These are phyloP conservation scores for Citrus mangshanensis DNA, from an alignment of 345 rosid species.

Conservation along the genomic window DNA sequence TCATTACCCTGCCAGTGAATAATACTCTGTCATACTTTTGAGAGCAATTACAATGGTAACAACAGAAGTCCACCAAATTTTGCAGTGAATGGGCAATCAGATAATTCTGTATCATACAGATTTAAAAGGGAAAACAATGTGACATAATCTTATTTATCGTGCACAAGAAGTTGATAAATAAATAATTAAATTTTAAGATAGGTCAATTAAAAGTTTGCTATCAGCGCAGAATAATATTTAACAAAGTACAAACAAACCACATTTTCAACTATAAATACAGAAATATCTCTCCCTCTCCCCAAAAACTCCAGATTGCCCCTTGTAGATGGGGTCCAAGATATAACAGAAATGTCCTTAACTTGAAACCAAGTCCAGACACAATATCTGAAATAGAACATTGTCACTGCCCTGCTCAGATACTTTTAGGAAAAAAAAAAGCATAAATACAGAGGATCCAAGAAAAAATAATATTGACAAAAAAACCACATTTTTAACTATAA, in stretches of 20 bases:
- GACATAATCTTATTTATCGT: background rate
- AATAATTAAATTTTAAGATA: background rate
- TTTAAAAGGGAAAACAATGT: background rate
- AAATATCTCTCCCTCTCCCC: background rate
- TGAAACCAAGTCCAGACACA: background rate
- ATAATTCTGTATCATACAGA: background rate
- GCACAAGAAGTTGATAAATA: background rate
- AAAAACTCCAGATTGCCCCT: background rate
- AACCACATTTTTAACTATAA: background rate
- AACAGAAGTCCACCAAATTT: background rate
- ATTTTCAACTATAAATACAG: background rate
- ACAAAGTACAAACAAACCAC: background rate
- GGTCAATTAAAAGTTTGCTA: background rate
- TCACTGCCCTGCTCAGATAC: background rate
- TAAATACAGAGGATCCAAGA: background rate
- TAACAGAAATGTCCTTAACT: background rate
- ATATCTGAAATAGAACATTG: background rate
- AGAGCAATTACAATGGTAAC: constrained; percentile 5
- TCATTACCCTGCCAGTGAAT: constrained; percentile 40
- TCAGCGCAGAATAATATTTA: background rate
- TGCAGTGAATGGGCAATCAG: background rate
- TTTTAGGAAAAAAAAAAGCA: background rate
- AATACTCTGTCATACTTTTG: constrained; percentile 14
- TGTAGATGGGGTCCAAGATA: background rate
- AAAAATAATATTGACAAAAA: background rate